A percentile compares a stretch with the other conserved stretches of the same genome.
Evolutionary conservation across 1,284 basidiomycete genomes (phyloP).

Genomic region (Abortiporus biennis): DNA sequence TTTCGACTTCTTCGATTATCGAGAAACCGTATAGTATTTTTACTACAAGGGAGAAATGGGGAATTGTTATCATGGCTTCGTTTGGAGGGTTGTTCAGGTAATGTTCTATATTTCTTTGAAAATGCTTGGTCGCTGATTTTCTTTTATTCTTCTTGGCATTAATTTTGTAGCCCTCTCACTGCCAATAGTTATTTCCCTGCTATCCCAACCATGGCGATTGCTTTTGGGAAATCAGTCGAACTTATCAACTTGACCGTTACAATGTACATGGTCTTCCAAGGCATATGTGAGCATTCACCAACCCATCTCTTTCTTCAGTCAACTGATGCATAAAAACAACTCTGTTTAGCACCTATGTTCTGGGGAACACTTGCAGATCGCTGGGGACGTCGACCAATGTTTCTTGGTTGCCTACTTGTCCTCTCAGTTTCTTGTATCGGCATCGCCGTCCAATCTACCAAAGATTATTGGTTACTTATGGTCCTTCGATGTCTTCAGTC

Average conservation of each 20-base stretch:
- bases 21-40: conserved; percentile 49
- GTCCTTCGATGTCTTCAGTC: conserved; percentile 42
- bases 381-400: conserved; percentile 39
- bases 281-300: conserved; percentile 43
- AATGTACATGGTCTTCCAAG: conserved; percentile 75
- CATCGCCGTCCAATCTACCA: conserved; percentile 38
- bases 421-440: conserved; percentile 37
- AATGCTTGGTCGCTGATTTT: not conserved
- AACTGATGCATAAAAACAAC: not conserved
- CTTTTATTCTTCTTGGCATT: not conserved
- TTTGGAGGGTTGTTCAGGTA: conserved; percentile 61
- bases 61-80: conserved; percentile 52
- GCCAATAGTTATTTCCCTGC: conserved; percentile 77
- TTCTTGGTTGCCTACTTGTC: conserved; percentile 35
- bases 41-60: conserved; percentile 56
- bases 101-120: conserved; percentile 6
- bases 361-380: conserved; percentile 42
- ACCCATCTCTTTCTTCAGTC: not conserved
- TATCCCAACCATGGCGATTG: conserved; percentile 58
- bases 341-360: conserved; percentile 31
- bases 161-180: conserved; percentile 51
- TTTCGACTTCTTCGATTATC: conserved; percentile 11
- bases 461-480: conserved; percentile 42
- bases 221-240: conserved; percentile 59
- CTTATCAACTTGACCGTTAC: conserved; percentile 76